phyloP scores from a whole-genome alignment of 2,329 filamentous ascomycete genomes.

The Colletotrichum sidae region DNA sequence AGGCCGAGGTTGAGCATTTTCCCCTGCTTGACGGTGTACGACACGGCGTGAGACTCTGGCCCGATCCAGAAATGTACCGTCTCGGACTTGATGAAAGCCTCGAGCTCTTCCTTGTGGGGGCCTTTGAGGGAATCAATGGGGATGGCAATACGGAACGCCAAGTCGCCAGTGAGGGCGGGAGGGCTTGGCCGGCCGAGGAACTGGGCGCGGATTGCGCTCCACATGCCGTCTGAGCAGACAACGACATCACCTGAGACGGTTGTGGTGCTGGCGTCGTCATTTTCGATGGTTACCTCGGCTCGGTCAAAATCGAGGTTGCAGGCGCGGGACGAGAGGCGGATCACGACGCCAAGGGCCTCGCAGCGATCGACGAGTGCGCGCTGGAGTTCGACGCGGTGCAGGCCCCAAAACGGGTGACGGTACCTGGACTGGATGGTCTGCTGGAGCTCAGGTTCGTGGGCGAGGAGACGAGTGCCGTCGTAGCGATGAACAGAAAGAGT shows the following conservation, averaged over 20 bases:
- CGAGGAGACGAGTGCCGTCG: constrained; percentile 38
- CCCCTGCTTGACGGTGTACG: constrained; percentile 57
- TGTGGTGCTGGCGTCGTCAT: constrained; percentile 36
- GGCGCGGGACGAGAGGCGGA: constrained; percentile 28
- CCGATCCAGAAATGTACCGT: constrained; percentile 67
- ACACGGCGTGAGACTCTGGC: constrained; percentile 61
- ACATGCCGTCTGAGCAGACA: constrained; percentile 62
- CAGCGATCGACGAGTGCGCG: constrained; percentile 54
- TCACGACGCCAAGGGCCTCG: constrained; percentile 50
- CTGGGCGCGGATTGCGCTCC: constrained; percentile 54
- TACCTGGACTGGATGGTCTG: constrained; percentile 27
- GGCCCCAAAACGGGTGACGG: constrained; percentile 55
- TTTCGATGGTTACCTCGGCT: constrained; percentile 45
- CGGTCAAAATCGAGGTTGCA: constrained; percentile 25
- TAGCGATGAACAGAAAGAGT: constrained; percentile 38
- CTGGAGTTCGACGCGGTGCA: constrained; percentile 63
- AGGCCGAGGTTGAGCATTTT: constrained; percentile 56
- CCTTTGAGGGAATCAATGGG: constrained; percentile 59
- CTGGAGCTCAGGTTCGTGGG: constrained; percentile 32
- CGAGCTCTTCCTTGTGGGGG: constrained; percentile 51
- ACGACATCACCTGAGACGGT: constrained; percentile 54
- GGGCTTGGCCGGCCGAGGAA: constrained; percentile 57
- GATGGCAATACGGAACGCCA: constrained; percentile 66
- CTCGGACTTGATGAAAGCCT: constrained; percentile 56
- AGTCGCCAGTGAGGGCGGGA: constrained; percentile 63